Percentiles rank a stretch among this genome's conserved stretches.
These are phyloP conservation scores for Chlorella sp. DNA, from an alignment of 139 green algal species.

Conservation along the genomic window DNA sequence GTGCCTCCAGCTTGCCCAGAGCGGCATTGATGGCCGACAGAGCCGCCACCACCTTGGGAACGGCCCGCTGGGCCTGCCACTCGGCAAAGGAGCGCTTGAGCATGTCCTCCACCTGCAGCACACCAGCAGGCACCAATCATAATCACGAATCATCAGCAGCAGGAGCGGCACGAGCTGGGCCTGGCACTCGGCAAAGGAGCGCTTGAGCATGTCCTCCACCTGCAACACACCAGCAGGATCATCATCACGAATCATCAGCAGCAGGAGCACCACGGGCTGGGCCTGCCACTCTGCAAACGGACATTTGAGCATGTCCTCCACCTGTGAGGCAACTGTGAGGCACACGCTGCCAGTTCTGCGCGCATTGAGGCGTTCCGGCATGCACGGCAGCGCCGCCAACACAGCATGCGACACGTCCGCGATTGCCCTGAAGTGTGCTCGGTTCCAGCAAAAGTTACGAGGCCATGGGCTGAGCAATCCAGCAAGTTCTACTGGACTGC, in stretches of 20 bases:
- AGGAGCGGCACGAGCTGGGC: conserved; percentile 36
- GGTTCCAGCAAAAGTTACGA: too few relatives aligned
- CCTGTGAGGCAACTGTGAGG: too few relatives aligned
- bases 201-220: conserved; percentile 94
- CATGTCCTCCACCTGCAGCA: conserved; percentile 91
- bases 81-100: conserved; percentile 89
- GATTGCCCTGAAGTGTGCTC: too few relatives aligned
- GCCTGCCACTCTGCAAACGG: conserved; percentile 85
- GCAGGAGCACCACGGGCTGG: conserved; percentile 25
- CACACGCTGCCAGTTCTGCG: too few relatives aligned
- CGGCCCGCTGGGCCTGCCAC: conserved; percentile 76
- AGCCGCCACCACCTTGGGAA: conserved; percentile 45
- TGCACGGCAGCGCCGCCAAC: too few relatives aligned
- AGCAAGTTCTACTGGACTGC: neutral
- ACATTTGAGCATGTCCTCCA: conserved; percentile 89
- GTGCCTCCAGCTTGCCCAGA: conserved; percentile 40
- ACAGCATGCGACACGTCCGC: too few relatives aligned
- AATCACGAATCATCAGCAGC: too few relatives aligned
- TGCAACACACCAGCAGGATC: too few relatives aligned
- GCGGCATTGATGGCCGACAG: conserved; percentile 17
- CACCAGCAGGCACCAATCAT: too few relatives aligned
- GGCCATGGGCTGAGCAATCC: too few relatives aligned
- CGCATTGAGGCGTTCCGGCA: too few relatives aligned
- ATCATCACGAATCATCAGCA: too few relatives aligned
- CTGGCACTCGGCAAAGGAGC: conserved; percentile 87